These are phyloP conservation scores for Fusarium sp. DNA, from an alignment of 2,329 filamentous ascomycete genomes.

Conservation along the genomic window DNA sequence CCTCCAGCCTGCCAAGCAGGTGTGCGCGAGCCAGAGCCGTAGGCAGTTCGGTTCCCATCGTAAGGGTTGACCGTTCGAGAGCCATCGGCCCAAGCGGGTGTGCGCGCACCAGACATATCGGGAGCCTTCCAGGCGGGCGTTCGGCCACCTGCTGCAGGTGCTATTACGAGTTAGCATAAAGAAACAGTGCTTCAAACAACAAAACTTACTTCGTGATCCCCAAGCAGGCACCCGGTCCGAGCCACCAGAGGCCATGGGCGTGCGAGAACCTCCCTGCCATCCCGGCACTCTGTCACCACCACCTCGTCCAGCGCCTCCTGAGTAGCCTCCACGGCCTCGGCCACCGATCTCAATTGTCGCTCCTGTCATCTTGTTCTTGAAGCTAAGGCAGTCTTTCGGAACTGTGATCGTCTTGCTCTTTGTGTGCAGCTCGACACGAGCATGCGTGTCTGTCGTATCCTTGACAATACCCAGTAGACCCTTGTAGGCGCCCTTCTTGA, in stretches of 20 bases:
- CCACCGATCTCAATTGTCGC: conserved; percentile 77
- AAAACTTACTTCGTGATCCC: conserved; percentile 73
- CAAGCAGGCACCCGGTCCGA: conserved; percentile 81
- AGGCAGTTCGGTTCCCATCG: conserved; percentile 79
- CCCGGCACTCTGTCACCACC: conserved; percentile 60
- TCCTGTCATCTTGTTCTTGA: conserved; percentile 87
- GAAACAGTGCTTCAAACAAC: background rate
- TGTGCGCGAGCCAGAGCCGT: conserved; percentile 77
- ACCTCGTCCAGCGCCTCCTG: conserved; percentile 57
- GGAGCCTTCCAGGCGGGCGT: conserved; percentile 72
- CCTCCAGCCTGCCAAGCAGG: conserved; percentile 83
- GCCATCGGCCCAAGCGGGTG: conserved; percentile 77
- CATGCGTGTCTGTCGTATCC: conserved; percentile 86
- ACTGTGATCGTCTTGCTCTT: conserved; percentile 93
- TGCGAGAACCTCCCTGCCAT: conserved; percentile 75
- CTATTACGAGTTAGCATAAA: conserved; percentile 51
- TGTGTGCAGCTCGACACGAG: conserved; percentile 91
- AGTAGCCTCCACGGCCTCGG: conserved; percentile 56
- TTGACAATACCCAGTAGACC: conserved; percentile 95
- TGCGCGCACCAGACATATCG: conserved; percentile 68
- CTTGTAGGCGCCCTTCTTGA: conserved; percentile 90
- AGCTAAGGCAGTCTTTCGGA: conserved; percentile 81
- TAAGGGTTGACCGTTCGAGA: conserved; percentile 77
- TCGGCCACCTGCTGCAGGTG: conserved; percentile 65
- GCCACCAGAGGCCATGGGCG: conserved; percentile 69